Conservation (phyloP, 257 asterid genomes). For the Osmanthus fragrans region DNA sequence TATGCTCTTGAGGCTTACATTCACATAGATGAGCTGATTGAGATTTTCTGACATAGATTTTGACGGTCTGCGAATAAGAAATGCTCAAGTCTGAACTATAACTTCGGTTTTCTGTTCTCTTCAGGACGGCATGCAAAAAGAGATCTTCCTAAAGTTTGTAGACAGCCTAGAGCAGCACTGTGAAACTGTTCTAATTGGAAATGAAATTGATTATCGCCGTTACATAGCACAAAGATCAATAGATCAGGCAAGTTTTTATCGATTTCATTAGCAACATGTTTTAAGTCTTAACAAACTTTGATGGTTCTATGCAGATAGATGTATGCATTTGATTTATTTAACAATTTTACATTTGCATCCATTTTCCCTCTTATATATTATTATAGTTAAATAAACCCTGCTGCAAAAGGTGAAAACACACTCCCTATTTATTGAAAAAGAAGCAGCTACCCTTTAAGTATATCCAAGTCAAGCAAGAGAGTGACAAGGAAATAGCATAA, state of each 20-base stretch:
- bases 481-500: background rate
- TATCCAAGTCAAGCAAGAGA: background rate
- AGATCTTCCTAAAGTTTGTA: slow-evolving; percentile 73
- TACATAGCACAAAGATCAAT: slow-evolving; percentile 63
- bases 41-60: background rate
- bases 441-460: background rate
- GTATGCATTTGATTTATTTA: background rate
- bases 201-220: slow-evolving; percentile 94
- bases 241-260: slow-evolving; percentile 64
- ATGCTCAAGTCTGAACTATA: background rate
- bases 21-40: background rate
- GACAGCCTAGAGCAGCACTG: slow-evolving; percentile 71
- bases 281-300: slow-evolving; percentile 2
- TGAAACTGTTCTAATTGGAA: slow-evolving; percentile 71
- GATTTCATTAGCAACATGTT: slow-evolving; percentile 10
- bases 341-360: background rate
- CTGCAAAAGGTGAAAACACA: background rate
- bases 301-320: slow-evolving; percentile 9
- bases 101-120: slow-evolving; percentile 10
- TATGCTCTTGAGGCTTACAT: background rate
- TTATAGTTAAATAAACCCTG: background rate
- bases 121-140: slow-evolving; percentile 99
- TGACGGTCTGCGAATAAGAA: background rate
- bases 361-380: background rate
- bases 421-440: background rate